Evolutionary conservation across 805 yeast genomes (phyloP), one percentile per base, ranked within the genome.

Genomic region (Candida berthetii): DNA sequence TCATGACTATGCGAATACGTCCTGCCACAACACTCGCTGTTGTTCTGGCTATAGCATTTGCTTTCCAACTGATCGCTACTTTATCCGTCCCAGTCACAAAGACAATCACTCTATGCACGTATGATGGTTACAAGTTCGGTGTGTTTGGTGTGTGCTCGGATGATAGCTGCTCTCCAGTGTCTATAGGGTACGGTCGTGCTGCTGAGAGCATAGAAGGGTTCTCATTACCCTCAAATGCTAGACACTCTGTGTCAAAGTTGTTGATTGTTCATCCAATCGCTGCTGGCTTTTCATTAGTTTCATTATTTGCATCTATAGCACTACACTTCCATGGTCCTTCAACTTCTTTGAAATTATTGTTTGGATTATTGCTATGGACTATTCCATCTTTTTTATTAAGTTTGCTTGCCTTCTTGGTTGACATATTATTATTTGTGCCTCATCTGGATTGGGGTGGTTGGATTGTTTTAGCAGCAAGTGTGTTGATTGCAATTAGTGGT

Each of bases 371-470:
- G 31, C 50, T 82, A 2, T 68, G 84, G 61, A 72, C 88, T 2
- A 57, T 85, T 35, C 80, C 88, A 2, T 69, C 88, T 0, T 87
- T 89, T 51, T 55, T 90, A 42, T 67, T 84, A 34, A 67, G 85
- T 1, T 62, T 90, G 38, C 66, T 91, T 39, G 81, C 90, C 7
- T 85, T 91, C 48, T 64, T 90, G 44, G 87, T 87, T 3, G 98
- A 91, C 58, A 75, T 90, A 31, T 60, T 90, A 33, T 60, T 91
- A 39, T 91, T 91, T 53, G 72, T 82, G 2, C 85, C 90, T 2
- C 78, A 80, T 54, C 64, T 91, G 41, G 72, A 78, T 41, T 89
- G 88, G 80, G 74, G 82, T 36, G 96, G 96, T 20, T 91, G 97
- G 97, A 65, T 84, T 39, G 74, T 85, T 44, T 64, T 90, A 20